Conservation (phyloP, 73 alveolate species). For the Uronychia setigera region DNA sequence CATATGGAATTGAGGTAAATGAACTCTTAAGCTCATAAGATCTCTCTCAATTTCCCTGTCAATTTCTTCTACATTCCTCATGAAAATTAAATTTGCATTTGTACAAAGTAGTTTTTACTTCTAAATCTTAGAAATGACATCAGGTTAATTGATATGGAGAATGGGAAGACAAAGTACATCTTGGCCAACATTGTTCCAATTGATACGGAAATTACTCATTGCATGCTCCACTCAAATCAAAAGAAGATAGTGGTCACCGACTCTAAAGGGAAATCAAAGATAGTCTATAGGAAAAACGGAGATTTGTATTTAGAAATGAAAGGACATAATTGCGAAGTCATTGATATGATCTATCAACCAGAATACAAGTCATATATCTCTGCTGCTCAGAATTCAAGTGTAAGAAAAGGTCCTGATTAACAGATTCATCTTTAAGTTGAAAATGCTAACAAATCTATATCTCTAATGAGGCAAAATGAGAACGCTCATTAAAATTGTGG, state of each 20-base stretch:
- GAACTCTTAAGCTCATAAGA: background rate
- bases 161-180: background rate
- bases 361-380: background rate
- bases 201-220: background rate
- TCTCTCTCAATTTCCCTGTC: background rate
- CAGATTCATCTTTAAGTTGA: background rate
- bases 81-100: background rate
- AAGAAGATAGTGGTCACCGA: background rate
- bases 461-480: background rate
- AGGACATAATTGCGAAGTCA: background rate
- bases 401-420: background rate
- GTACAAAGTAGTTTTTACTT: background rate
- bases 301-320: background rate
- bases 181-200: background rate
- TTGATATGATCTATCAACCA: background rate
- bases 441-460: background rate
- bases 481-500: background rate
- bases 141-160: background rate
- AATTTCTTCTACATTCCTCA: background rate
- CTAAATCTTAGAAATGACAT: background rate
- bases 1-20: background rate
- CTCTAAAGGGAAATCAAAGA: background rate
- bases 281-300: background rate
- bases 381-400: background rate
- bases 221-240: conserved; percentile 1